phyloP scores from a whole-genome alignment of 495 filamentous ascomycete species.

The Aspergillus nidulans region DNA sequence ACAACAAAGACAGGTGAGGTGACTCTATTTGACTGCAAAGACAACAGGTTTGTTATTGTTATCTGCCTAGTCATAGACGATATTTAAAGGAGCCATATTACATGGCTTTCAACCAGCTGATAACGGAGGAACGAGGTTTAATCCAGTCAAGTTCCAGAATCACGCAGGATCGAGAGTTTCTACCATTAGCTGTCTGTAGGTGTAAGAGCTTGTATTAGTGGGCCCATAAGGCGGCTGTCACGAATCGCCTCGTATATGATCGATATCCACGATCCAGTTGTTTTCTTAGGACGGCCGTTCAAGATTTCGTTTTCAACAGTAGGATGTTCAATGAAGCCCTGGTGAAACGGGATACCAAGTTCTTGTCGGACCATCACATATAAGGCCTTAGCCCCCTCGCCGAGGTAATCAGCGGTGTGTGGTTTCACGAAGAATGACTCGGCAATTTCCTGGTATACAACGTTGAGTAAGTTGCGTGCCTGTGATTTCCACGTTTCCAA shows the following conservation, averaged over 20 bases:
- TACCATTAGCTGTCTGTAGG: background rate
- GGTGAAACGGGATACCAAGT: conserved; percentile 25
- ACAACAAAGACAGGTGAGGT: background rate
- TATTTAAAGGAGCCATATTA: too few species aligned
- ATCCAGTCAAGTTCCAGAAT: background rate
- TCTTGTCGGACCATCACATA: conserved; percentile 21
- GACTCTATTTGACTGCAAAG: too few species aligned
- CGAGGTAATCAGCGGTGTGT: conserved; percentile 20
- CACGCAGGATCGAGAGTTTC: background rate
- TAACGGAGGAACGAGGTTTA: too few species aligned
- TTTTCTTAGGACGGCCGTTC: conserved; percentile 21
- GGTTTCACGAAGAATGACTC: conserved; percentile 14
- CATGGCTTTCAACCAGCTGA: too few species aligned
- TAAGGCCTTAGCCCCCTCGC: conserved; percentile 16
- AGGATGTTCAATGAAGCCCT: conserved; percentile 28
- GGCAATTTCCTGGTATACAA: conserved; percentile 11
- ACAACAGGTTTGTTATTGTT: too few species aligned
- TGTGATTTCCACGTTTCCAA: conserved; percentile 15
- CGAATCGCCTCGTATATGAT: conserved; percentile 26
- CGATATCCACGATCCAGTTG: conserved; percentile 25
- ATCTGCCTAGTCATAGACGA: too few species aligned
- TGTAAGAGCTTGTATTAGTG: conserved; percentile 15
- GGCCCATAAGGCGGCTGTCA: conserved; percentile 11
- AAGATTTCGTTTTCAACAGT: conserved; percentile 8
- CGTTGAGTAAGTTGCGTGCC: conserved; percentile 5